Evolutionary conservation across 2,329 filamentous ascomycete genomes (phyloP), one percentile per base, ranked within the genome.

Genomic region (Aspergillus fumigatus): DNA sequence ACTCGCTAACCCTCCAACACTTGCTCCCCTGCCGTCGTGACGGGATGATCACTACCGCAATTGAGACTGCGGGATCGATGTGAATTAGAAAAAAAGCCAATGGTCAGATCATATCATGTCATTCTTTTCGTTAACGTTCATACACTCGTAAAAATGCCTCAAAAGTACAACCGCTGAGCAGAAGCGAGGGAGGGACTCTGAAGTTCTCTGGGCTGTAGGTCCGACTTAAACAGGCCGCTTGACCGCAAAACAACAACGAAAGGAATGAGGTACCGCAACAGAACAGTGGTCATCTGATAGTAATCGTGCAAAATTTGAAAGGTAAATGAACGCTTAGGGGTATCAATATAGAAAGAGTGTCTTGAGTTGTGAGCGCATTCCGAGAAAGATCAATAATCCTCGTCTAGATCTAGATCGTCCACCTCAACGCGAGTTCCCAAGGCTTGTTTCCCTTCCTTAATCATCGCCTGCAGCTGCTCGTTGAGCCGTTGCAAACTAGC

Each of bases 361-460:
- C 17, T 23, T 47, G 23, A 32, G 45, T 48, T 29, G 29, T n/a
- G 10, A 56, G 25, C 35, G 40, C 7, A 23, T 10, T 21, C 40
- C 17, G 4, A 48, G 45, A 27, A 52, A 56, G 47, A 35, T 26
- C 25, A 14, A 50, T 10, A 23, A 52, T 63, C 72, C 52, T 75
- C 68, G 23, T 70, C 73, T 67, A 75, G 70, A 45, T 70, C 76
- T 40, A 75, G 70, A 26, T 76, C 75, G 41, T 84, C 81, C 47
- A 91, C 80, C 67, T 89, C 86, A 51, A 90, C 79, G 43, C 79
- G 88, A 21, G 88, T 89, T 2, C 88, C 92, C 19, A 99, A 75
- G 1, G 94, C 94, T 72, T 94, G 88, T 65, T 88, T 88, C 0
- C 92, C 94, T 73, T 97, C 88, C 1, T 87, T 82, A 54, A 99